Conservation (phyloP, 345 rosid species). For the Melastoma malabathricum region DNA sequence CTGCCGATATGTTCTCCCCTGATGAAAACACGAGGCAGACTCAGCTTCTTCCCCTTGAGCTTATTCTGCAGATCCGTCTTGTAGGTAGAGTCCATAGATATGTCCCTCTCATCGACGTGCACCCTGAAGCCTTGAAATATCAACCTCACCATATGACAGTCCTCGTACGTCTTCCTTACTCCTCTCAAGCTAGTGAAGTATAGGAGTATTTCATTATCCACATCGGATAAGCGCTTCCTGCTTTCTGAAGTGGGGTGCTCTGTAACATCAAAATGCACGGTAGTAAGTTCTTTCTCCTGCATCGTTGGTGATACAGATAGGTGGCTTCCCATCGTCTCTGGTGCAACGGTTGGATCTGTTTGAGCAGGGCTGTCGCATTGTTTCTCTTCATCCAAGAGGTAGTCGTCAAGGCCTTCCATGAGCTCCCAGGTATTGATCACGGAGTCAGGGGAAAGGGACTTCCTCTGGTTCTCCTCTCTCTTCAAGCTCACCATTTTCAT, state of each 20-base stretch:
- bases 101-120: constrained; percentile 58
- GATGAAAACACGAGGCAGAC: constrained; percentile 64
- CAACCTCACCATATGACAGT: constrained; percentile 54
- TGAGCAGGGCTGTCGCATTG: constrained; percentile 7
- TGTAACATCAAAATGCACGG: too few relatives aligned
- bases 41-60: constrained; percentile 25
- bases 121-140: constrained; percentile 57
- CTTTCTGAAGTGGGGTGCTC: too few relatives aligned
- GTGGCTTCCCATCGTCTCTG: constrained; percentile 2
- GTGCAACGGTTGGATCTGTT: constrained; percentile 9
- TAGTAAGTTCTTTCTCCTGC: too few relatives aligned
- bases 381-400: constrained; percentile 15
- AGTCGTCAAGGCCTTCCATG: constrained; percentile 80
- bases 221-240: too few relatives aligned
- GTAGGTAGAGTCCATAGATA: constrained; percentile 70
- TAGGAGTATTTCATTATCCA: constrained; percentile 16
- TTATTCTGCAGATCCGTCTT: constrained; percentile 44
- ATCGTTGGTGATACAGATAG: too few relatives aligned
- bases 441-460: constrained; percentile 49
- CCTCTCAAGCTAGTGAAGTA: constrained; percentile 77
- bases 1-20: constrained; percentile 58
- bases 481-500: constrained; percentile 1
- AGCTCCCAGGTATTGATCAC: constrained; percentile 95
- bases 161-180: constrained; percentile 76
- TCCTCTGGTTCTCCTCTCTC: constrained; percentile 11